Evolutionary conservation across 768 basidiomycete species (phyloP), one percentile per base, ranked within the genome.

Genomic region (Podaxis carcinomalis): DNA sequence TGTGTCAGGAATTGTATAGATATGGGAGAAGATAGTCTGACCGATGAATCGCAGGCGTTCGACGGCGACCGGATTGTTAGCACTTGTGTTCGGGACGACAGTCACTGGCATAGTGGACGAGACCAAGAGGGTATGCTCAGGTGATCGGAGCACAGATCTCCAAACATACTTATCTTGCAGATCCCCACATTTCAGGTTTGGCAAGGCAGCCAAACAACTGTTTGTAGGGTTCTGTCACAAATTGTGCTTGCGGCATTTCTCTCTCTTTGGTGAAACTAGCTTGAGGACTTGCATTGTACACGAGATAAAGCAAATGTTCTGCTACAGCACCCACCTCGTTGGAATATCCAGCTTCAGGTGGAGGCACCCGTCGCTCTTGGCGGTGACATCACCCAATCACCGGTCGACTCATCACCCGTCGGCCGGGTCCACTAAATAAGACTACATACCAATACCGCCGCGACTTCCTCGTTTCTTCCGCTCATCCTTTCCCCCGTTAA

Each of bases 91-190:
- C 19, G 51, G 28, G 42, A 59, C 27, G 37, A 59, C 39, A 19
- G 58, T 59, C 40, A 59, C 58, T 44, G 58, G 58, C 58, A 59
- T 59, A 25, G 13, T 39, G 10, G 54, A 56, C 7, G 40, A 56
- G 5, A 16, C 44, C 3, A 56, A 37, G 36, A 37, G 21, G n/a
- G 40, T 42, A 4, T 42, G 40, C 23, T 21, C 11, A 4, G 11
- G 23, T 11, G 47, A 23, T 21, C 25, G 42, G n/a, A 44, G 14
- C 2, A 6, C n/a, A 5, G 42, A 14, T 52, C 10, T 9, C 32
- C 32, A 32, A 14, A 51, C 14, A 32, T 27, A 51, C 14, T 9
- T 36, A 13, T 28, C n/a, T 19, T 13, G 28, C 32, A 19, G 28
- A 13, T 51, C 25, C 28, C 51, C 51, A n/a, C 32, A 16, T n/a